phyloP scores from a whole-genome alignment of 2,329 filamentous ascomycete species.

The Cordyceps cicadae region DNA sequence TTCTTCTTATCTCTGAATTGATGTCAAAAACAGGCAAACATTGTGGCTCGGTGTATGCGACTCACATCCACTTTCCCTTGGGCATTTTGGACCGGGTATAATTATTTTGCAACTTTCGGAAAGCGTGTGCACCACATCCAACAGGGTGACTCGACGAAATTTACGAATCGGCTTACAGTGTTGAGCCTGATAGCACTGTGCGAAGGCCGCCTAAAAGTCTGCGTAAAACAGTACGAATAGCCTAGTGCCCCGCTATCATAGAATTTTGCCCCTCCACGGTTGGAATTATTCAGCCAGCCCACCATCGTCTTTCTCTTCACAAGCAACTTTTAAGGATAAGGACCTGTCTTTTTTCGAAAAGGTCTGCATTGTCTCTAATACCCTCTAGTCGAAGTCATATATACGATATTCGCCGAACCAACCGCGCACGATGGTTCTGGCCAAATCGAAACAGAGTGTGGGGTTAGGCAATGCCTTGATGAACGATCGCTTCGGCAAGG shows the following conservation, averaged over 20 bases:
- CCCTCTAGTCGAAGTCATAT: not conserved
- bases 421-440: constrained; percentile 44
- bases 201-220: not conserved
- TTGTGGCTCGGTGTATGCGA: constrained; percentile 9
- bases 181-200: constrained; percentile 23
- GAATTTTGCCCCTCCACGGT: constrained; percentile 43
- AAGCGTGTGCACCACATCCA: constrained; percentile 8
- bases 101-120: constrained; percentile 15
- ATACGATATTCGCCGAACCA: constrained; percentile 12
- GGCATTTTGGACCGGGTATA: constrained; percentile 51
- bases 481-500: constrained; percentile 96
- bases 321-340: not conserved
- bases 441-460: constrained; percentile 92
- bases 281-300: constrained; percentile 31
- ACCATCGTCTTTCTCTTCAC: constrained; percentile 14
- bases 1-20: constrained; percentile 69
- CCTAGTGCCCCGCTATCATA: constrained; percentile 14
- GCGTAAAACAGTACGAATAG: constrained; percentile 22
- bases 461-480: constrained; percentile 95
- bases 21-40: constrained; percentile 14
- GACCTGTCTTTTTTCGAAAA: not conserved
- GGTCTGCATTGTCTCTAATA: not conserved
- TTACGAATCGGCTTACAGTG: constrained; percentile 13
- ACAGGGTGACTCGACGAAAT: constrained; percentile 22
- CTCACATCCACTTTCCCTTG: constrained; percentile 61